Conservation (phyloP, 2,329 filamentous ascomycete species). For the Pseudogymnoascus sp. region DNA sequence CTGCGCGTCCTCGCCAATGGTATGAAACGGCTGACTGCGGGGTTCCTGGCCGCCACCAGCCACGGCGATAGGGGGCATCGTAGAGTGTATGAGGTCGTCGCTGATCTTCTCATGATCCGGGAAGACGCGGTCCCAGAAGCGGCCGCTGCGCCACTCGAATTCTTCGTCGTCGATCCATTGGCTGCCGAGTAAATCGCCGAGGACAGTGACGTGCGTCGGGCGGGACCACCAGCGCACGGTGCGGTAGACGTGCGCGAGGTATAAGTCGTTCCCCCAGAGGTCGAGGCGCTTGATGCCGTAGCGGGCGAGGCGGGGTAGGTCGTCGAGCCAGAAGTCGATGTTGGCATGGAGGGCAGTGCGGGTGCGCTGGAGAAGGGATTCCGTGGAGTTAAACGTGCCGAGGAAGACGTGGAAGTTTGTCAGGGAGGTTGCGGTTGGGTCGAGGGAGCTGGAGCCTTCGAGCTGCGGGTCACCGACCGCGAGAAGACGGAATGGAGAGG, state of each 20-base stretch:
- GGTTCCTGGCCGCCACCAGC: conserved; percentile 34
- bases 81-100: conserved; percentile 38
- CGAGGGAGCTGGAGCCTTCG: conserved; percentile 80
- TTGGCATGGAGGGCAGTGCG: conserved; percentile 48
- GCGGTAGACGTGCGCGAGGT: conserved; percentile 86
- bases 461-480: conserved; percentile 87
- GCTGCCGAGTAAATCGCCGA: conserved; percentile 86
- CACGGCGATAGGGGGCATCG: conserved; percentile 27
- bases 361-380: conserved; percentile 41
- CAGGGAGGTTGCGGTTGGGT: conserved; percentile 42
- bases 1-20: conserved; percentile 34
- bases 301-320: conserved; percentile 58
- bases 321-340: conserved; percentile 54
- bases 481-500: conserved; percentile 76
- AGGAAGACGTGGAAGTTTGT: conserved; percentile 40
- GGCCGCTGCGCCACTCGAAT: conserved; percentile 61
- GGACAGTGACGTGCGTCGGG: conserved; percentile 79
- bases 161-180: conserved; percentile 89
- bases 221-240: conserved; percentile 73
- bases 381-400: conserved; percentile 28
- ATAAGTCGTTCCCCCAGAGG: conserved; percentile 87
- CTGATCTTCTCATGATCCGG: conserved; percentile 55
- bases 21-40: conserved; percentile 18
- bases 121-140: conserved; percentile 80
- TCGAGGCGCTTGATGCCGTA: conserved; percentile 73